phyloP scores from a whole-genome alignment of 352 stramenopile genomes.

The Globisporangium okanoganense region DNA sequence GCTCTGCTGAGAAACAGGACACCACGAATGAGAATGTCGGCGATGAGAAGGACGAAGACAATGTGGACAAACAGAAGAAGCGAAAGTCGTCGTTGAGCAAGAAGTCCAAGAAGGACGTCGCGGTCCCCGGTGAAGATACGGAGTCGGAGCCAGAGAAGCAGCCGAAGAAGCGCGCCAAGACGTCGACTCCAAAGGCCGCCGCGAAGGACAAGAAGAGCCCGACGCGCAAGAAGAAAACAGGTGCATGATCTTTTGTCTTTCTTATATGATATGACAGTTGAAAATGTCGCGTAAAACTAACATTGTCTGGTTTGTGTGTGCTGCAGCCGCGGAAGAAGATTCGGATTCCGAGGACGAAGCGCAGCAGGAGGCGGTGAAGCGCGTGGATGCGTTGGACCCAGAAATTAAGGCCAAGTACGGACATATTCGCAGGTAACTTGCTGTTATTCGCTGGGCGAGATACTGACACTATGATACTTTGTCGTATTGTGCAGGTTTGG shows the following conservation, averaged over 20 bases:
- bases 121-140: conserved; percentile 26
- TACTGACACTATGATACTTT: not conserved
- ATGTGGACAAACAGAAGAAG: conserved; percentile 11
- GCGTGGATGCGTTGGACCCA: conserved; percentile 45
- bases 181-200: conserved; percentile 1
- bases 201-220: conserved; percentile 24
- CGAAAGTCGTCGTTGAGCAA: conserved; percentile 14
- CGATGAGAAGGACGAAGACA: not conserved
- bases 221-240: conserved; percentile 43
- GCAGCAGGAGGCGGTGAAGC: conserved; percentile 27
- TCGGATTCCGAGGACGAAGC: conserved; percentile 38
- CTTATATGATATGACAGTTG: not conserved
- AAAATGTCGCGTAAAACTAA: not conserved
- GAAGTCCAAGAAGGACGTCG: conserved; percentile 14
- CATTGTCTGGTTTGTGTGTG: not conserved
- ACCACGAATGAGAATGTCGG: not conserved
- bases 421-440: not conserved
- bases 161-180: conserved; percentile 42
- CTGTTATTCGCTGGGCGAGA: not conserved
- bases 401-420: conserved; percentile 54
- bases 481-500: conserved; percentile 40
- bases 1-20: not conserved
- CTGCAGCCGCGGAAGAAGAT: conserved; percentile 19
- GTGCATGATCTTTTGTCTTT: conserved; percentile 5
- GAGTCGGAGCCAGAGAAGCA: conserved; percentile 49